phyloP scores from a whole-genome alignment of 805 yeast species.

The Myxozyma monticola region DNA sequence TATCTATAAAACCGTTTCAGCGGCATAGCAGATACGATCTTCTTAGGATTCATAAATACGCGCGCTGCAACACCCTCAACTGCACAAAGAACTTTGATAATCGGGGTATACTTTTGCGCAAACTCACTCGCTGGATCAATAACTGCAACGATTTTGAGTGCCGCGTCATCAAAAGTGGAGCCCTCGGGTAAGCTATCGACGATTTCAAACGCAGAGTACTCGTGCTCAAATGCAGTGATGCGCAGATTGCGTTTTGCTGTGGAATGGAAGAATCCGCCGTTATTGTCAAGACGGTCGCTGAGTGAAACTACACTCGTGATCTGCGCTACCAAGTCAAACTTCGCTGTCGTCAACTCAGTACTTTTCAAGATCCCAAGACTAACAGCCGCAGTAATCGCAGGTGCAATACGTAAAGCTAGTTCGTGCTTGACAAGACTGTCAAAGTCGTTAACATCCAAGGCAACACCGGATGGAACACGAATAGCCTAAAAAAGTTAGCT shows the following conservation, averaged over 20 bases:
- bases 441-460: slow-evolving; percentile 17
- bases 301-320: slow-evolving; percentile 8
- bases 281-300: slow-evolving; percentile 10
- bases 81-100: slow-evolving; percentile 45
- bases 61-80: slow-evolving; percentile 54
- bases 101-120: slow-evolving; percentile 61
- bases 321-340: slow-evolving; percentile 15
- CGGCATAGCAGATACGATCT: slow-evolving; percentile 44
- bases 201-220: slow-evolving; percentile 21
- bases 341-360: background rate
- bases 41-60: slow-evolving; percentile 60
- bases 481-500: slow-evolving; percentile 4
- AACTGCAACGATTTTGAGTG: slow-evolving; percentile 57
- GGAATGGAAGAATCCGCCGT: slow-evolving; percentile 8
- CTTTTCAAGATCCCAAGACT: slow-evolving; percentile 8
- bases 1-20: slow-evolving; percentile 62
- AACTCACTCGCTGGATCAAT: slow-evolving; percentile 72
- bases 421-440: slow-evolving; percentile 34
- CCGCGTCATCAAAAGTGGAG: slow-evolving; percentile 37
- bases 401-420: slow-evolving; percentile 15
- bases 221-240: slow-evolving; percentile 4
- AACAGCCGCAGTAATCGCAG: slow-evolving; percentile 17
- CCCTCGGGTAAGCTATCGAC: no score
- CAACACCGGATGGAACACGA: slow-evolving; percentile 2
- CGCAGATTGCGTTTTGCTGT: slow-evolving; percentile 7